Base-by-base conservation (phyloP, 2,329 filamentous ascomycete genomes). In the Exophiala mesophila region DNA sequence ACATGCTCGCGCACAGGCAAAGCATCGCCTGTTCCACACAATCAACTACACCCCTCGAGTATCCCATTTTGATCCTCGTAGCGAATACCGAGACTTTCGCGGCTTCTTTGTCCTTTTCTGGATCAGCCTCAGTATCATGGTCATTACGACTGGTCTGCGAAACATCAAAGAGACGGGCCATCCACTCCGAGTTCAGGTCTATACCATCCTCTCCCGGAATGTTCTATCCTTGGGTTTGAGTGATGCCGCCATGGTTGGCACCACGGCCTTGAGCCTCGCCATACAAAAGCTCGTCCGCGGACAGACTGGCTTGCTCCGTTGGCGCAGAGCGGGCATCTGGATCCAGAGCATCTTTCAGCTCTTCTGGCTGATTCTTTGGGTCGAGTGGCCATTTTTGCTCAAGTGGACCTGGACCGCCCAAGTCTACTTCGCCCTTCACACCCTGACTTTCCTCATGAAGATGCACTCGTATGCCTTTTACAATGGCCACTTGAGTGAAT, bases 401-500 rank as follows among this genome's bases (percentile, higher is more conserved):
- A 75, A 84, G 38, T 98, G 92, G 92, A 86, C 88, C 2, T 98
- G 92, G 92, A 98, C 92, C 0, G 83, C 90, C 2, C 92, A 97
- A 60, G 92, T 98, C 28, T 98, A 94, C 63, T 78, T 98, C 55
- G 83, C 89, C 8, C 72, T 98, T 23, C 92, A 98, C 65, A 83
- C 88, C 31, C 80, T 98, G 66, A 83, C 87, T 5, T 74, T 98
- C 15, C 80, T 96, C 37, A 98, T 98, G 92, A 98, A 98, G 72
- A 92, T 97, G 80, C 92, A 98, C 64, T 96, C 89, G 4, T 98
- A 95, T 60, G 85, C 88, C 17, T 98, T 97, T 64, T 98, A 98
- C 70, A 97, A 96, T 57, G 92, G 92, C 8, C 92, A 98, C 63
- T 73, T 98, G 12, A 86, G 84, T 54, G 87, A 92, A 63, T 94